Base-by-base conservation (phyloP, 1,284 basidiomycete species). In the Amylostereum areolatum region DNA sequence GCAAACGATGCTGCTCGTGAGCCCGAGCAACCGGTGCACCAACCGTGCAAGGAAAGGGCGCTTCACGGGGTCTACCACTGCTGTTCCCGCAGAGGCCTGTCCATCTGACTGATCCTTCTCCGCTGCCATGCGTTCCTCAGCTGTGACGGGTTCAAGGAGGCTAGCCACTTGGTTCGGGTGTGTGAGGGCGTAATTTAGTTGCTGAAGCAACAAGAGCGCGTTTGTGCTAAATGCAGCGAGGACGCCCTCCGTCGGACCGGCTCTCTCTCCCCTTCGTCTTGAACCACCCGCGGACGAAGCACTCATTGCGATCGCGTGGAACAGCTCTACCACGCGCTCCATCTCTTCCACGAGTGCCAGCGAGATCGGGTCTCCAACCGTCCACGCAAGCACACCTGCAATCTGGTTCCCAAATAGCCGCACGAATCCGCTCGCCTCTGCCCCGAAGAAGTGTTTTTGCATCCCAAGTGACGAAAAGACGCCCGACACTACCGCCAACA, bases 161-260 rank as follows among this genome's bases (percentile, higher is more conserved):
- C 83, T 85, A 0, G 84, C 80, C 24, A 97, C 77, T 57, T 92
- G 86, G 58, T 92, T 88, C 5, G 95, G 93, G 67, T 97, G 94
- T 1, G 90, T 87, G 47, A 96, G 74, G 0, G 92, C 89, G 58
- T 94, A 93, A 62, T 92, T 92, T 50, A 96, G 67, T 53, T 93
- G 88, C 61, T 92, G 90, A 0, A 98, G 71, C n/a, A 95, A 77
- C 34, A 78, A 68, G 18, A 94, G 69, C 0, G 83, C 82, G 49
- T 79, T 80, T 2, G 72, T 70, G 2, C 80, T 78, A 62, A 91
- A 91, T 10, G 79, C 79, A 0, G 74, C 73, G 34, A 93, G 70
- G 2, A 91, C 77, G 54, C 81, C 78, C 48, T 74, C 73, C 30
- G 81, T 73, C 2, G 74, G 72, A 42, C 75, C 72, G 37, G 71